Evolutionary conservation across 257 asterid species (phyloP).

Genomic region (Jacaranda mimosifolia): DNA sequence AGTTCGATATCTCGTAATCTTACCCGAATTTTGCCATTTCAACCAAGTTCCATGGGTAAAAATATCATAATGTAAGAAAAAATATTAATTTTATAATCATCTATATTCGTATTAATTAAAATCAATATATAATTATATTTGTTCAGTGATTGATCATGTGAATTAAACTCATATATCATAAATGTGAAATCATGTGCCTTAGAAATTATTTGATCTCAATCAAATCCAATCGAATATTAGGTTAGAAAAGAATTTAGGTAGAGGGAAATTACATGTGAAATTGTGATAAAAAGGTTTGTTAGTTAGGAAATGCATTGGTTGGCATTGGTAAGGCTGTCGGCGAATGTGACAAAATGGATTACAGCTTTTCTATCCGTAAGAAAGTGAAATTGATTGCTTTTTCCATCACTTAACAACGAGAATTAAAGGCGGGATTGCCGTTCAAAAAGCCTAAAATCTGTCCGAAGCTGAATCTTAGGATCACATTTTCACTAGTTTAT

Average conservation of each 20-base stretch:
- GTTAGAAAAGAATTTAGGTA: background rate
- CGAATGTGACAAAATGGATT: conserved; percentile 41
- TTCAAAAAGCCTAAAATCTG: conserved; percentile 30
- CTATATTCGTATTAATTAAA: too few relatives aligned
- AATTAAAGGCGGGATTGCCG: conserved; percentile 51
- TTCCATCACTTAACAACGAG: conserved; percentile 16
- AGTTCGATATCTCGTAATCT: background rate
- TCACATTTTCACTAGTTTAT: background rate
- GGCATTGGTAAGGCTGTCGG: conserved; percentile 36
- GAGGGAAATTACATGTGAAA: background rate
- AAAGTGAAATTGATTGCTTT: conserved; percentile 33
- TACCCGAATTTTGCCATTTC: too few relatives aligned
- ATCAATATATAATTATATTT: background rate
- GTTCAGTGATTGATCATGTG: background rate
- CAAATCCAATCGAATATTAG: background rate
- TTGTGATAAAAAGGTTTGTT: background rate
- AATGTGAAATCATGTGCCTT: background rate
- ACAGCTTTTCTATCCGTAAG: conserved; percentile 42
- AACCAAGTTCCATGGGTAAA: too few relatives aligned
- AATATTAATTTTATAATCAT: background rate
- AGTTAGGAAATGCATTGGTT: conserved; percentile 17
- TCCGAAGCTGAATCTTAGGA: background rate
- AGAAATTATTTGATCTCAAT: background rate
- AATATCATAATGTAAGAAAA: background rate
- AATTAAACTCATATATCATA: background rate